Evolutionary conservation across 2,329 filamentous ascomycete genomes (phyloP), one percentile per base, ranked within the genome.

Genomic region (Metarhizium sp.): DNA sequence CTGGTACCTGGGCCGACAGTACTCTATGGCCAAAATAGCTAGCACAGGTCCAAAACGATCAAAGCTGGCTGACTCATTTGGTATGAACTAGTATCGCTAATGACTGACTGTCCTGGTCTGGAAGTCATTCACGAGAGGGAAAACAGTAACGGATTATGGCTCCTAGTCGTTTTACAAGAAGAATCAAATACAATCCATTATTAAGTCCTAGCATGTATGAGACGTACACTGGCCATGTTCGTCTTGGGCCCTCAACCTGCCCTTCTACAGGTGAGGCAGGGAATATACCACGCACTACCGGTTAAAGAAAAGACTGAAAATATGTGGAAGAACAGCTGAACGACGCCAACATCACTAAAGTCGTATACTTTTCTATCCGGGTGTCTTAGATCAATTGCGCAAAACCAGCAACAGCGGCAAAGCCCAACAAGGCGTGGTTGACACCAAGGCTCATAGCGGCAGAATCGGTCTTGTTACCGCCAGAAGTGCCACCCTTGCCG

Each of bases 321-420:
- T 62, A 67, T 65, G 59, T 61, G 60, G 62, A 63, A 30, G 61
- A 66, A 67, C 61, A 67, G 60, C 45, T 62, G 61, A 68, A 66
- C 63, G 69, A 71, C 67, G 67, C 69, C 70, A 63, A 65, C 64
- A 64, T 65, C 62, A 57, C 65, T 40, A 59, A 63, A 61, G 62
- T 65, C 59, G 63, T 66, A 60, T 60, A 56, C 59, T 62, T 55
- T 62, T 56, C 55, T 58, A 57, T 38, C 56, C 25, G 20, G 51
- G 46, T 49, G 40, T 48, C 55, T 78, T 80, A 82, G 69, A 84
- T 67, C 64, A 81, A 70, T 64, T 79, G 76, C 55, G 75, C 73
- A 57, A 81, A 55, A 51, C 68, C 77, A 60, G 72, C 76, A 48
- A 79, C 60, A 54, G 73, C 70, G 58, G 72, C 76, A 53, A 80